phyloP scores from a whole-genome alignment of 805 yeast genomes.

The Ogataea trehalophila region DNA sequence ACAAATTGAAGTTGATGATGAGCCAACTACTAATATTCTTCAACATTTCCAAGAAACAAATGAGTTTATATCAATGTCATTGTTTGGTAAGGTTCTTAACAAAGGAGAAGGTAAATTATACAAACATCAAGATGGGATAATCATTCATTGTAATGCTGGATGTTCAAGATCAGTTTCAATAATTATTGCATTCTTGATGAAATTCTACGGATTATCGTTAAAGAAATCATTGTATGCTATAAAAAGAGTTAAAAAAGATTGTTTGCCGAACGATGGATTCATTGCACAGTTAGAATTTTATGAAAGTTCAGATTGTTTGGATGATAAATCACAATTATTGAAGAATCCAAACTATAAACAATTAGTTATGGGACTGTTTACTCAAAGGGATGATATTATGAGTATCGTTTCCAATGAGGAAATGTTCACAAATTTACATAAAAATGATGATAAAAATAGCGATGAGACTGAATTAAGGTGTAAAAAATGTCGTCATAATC shows the following conservation, averaged over 20 bases:
- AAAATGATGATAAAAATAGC: slow-evolving; percentile 1
- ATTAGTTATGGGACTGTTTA: slow-evolving; percentile 33
- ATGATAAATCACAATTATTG: slow-evolving; percentile 21
- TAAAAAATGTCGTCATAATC: slow-evolving; percentile 68
- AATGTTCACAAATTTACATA: slow-evolving; percentile 3
- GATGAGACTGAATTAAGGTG: slow-evolving; percentile 50
- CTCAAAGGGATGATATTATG: slow-evolving; percentile 22
- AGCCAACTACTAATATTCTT: slow-evolving; percentile 59
- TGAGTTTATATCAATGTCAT: slow-evolving; percentile 60
- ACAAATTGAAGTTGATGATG: slow-evolving; percentile 72
- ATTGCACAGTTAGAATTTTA: slow-evolving; percentile 65
- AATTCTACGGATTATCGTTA: slow-evolving; percentile 47
- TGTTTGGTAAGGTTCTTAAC: slow-evolving; percentile 38
- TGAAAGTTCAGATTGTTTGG: slow-evolving; percentile 38
- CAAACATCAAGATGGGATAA: slow-evolving; percentile 39
- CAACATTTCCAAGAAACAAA: slow-evolving; percentile 57
- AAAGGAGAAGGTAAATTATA: slow-evolving; percentile 21
- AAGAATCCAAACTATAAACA: slow-evolving; percentile 34
- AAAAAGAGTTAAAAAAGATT: slow-evolving; percentile 52
- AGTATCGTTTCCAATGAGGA: slow-evolving; percentile 12
- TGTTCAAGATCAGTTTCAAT: slow-evolving; percentile 44
- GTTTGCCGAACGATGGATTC: slow-evolving; percentile 73
- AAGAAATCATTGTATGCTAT: slow-evolving; percentile 72
- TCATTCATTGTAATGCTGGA: slow-evolving; percentile 52
- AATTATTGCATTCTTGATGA: slow-evolving; percentile 45